These are phyloP conservation scores for Diphasiastrum complanatum DNA, from an alignment of 83 land plant species.

Conservation along the genomic window DNA sequence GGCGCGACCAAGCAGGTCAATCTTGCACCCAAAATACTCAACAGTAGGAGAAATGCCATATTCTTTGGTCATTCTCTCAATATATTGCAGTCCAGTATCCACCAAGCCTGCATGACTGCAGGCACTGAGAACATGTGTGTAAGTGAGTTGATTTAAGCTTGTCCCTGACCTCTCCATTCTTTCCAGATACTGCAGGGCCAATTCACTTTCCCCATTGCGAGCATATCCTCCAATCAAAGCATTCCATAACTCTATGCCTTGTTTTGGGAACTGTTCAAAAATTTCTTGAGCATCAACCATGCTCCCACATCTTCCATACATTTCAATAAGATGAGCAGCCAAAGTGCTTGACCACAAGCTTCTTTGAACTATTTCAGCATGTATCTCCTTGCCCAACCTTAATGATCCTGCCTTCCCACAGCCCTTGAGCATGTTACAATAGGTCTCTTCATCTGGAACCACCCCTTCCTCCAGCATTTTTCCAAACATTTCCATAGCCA, in stretches of 20 bases:
- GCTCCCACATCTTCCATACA: slow-evolving; percentile 7
- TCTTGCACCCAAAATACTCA: slow-evolving; percentile 30
- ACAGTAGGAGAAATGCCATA: slow-evolving; percentile 8
- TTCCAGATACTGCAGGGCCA: no score
- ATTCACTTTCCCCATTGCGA: slow-evolving; percentile 34
- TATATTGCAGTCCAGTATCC: slow-evolving; percentile 16
- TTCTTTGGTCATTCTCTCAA: slow-evolving; percentile 6
- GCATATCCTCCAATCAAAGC: slow-evolving; percentile 38
- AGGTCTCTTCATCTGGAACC: slow-evolving; percentile 20
- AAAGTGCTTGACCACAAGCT: not conserved
- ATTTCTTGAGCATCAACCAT: slow-evolving; percentile 6
- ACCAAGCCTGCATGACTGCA: slow-evolving; percentile 35
- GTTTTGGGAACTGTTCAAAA: slow-evolving; percentile 26
- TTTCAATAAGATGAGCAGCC: not conserved
- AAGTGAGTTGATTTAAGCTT: no score
- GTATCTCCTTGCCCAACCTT: not conserved
- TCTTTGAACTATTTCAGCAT: not conserved
- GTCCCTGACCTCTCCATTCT: no score
- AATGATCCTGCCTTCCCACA: slow-evolving; percentile 2
- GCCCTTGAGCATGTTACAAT: not conserved
- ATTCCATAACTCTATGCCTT: slow-evolving; percentile 37
- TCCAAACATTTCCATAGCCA: slow-evolving; percentile 8
- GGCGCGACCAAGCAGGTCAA: slow-evolving; percentile 25
- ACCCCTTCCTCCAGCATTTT: slow-evolving; percentile 21
- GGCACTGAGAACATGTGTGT: slow-evolving; percentile 24